Base-by-base conservation (phyloP, 1,284 basidiomycete species). In the Papiliotrema flavescens region DNA sequence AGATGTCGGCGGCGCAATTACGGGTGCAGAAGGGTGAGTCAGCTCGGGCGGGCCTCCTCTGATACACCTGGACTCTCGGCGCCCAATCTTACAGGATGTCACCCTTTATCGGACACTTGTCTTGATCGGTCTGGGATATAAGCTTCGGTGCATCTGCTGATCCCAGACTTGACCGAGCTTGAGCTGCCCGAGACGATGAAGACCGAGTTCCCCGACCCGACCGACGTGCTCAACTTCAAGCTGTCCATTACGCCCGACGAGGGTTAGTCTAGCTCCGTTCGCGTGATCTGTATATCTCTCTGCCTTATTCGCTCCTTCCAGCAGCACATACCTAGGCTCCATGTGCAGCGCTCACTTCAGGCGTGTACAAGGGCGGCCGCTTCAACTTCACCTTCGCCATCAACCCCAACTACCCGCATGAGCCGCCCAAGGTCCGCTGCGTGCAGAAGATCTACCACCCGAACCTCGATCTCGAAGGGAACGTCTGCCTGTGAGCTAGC, bases 391-490 rank as follows among this genome's bases (percentile, higher is more conserved):
- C 89, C 28, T 94, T 99, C 76, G 83, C 83, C 58, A 97, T 98
- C 83, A 96, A 92, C 79, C 86, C 86, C 74, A 98, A 96, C 79
- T 99, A 99, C 78, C 96, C 96, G 43, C 96, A 99, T 76, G 95
- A 98, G 67, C 92, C 95, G 54, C 96, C 96, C 66, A 98, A 97
- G 78, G 96, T 99, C 78, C 94, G 96, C 75, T 98, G 95, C 79
- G 87, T 85, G 52, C 91, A 94, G 75, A 97, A 88, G 94, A 97
- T 98, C 73, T 98, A 99, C 77, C 96, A 99, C 75, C 96, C 96
- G 1, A 99, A 99, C 70, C 86, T 99, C 46, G 95, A 99, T 76
- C 83, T 97, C 35, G 91, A 98, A 71, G 94, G 94, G 48, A 97
- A 97, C 65, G 92, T 98, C 37, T 95, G 91, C 78, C 75, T 95